These are phyloP conservation scores for Globisporangium radiosum DNA, from an alignment of 352 stramenopile species.

Conservation along the genomic window DNA sequence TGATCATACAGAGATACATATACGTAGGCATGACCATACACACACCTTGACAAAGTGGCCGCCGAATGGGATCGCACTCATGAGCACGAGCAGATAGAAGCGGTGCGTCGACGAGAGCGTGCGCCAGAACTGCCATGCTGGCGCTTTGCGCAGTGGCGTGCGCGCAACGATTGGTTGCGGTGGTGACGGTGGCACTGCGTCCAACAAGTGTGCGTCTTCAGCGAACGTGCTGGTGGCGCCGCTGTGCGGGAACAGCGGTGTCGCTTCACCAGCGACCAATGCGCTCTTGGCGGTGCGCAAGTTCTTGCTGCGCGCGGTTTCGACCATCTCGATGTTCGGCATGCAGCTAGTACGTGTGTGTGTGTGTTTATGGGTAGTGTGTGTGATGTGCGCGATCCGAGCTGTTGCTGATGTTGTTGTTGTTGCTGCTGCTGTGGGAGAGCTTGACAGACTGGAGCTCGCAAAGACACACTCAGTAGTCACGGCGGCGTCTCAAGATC, in stretches of 20 bases:
- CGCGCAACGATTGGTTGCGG: slow-evolving; percentile 4
- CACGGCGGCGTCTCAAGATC: too few species aligned
- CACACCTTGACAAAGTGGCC: slow-evolving; percentile 81
- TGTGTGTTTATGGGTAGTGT: too few species aligned
- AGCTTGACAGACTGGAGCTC: too few species aligned
- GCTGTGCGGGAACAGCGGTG: slow-evolving; percentile 2
- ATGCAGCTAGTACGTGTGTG: too few species aligned
- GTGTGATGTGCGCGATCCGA: too few species aligned
- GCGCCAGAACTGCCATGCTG: slow-evolving; percentile 66
- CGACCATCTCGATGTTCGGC: background rate
- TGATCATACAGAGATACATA: too few species aligned
- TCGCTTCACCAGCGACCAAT: background rate
- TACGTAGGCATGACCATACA: too few species aligned
- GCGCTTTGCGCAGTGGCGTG: slow-evolving; percentile 29
- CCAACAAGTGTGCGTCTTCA: too few species aligned
- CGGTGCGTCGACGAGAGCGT: slow-evolving; percentile 58
- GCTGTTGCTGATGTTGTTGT: too few species aligned
- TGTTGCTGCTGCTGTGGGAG: too few species aligned
- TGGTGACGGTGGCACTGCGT: background rate
- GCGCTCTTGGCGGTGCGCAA: background rate
- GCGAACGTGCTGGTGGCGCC: background rate
- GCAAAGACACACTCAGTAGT: too few species aligned
- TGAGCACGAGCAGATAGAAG: slow-evolving; percentile 79
- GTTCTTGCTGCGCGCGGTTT: slow-evolving; percentile 2
- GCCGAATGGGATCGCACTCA: slow-evolving; percentile 81